Evolutionary conservation across 352 stramenopile species (phyloP).

Genomic region (Phytophthora pini): DNA sequence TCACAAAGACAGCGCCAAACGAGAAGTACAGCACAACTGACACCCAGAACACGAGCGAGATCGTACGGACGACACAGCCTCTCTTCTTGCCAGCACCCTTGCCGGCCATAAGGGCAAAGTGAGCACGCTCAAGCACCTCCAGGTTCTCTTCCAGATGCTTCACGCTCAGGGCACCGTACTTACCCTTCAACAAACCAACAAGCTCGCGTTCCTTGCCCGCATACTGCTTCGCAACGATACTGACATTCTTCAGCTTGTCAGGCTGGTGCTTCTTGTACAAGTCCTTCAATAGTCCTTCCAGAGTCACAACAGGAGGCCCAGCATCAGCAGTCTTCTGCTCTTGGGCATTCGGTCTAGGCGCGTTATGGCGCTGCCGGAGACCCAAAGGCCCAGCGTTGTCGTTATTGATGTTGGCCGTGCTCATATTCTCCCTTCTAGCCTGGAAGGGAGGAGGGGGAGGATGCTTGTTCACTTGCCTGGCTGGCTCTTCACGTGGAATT

Average conservation of each 20-base stretch:
- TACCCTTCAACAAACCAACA: slow-evolving; percentile 60
- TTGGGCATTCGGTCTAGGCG: slow-evolving; percentile 9
- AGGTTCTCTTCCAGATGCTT: slow-evolving; percentile 76
- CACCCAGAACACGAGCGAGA: slow-evolving; percentile 42
- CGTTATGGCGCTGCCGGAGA: slow-evolving; percentile 35
- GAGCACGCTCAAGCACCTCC: slow-evolving; percentile 39
- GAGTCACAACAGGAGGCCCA: slow-evolving; percentile 35
- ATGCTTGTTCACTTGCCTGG: not conserved
- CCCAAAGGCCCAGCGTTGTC: slow-evolving; percentile 18
- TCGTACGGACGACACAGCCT: slow-evolving; percentile 33
- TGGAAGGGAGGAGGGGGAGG: slow-evolving; percentile 3
- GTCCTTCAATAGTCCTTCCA: slow-evolving; percentile 65
- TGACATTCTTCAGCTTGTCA: slow-evolving; percentile 73
- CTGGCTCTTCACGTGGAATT: slow-evolving; percentile 8
- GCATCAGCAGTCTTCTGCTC: slow-evolving; percentile 6
- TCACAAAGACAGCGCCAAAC: slow-evolving; percentile 38
- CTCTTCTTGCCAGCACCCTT: slow-evolving; percentile 33
- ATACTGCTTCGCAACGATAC: slow-evolving; percentile 61
- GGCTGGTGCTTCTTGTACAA: slow-evolving; percentile 83
- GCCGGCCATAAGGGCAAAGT: slow-evolving; percentile 4
- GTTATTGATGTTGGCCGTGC: too few relatives aligned
- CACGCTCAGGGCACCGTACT: slow-evolving; percentile 80
- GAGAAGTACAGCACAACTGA: slow-evolving; percentile 38
- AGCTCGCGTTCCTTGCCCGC: slow-evolving; percentile 73
- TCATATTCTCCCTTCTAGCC: slow-evolving; percentile 9